Base-by-base conservation (phyloP, 2,329 filamentous ascomycete genomes). In the Aschersonia sp. region DNA sequence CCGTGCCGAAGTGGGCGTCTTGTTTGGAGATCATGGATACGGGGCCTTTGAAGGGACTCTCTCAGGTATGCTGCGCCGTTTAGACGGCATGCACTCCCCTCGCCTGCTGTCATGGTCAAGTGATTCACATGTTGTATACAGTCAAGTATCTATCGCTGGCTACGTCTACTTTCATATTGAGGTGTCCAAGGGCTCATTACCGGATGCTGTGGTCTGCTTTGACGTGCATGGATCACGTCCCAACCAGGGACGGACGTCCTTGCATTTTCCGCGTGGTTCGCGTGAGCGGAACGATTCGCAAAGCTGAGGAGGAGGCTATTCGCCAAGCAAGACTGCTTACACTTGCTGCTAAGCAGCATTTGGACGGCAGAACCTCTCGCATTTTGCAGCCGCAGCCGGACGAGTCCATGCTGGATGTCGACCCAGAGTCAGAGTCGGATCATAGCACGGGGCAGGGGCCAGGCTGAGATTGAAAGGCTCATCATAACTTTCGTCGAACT, bases 151-250 rank as follows among this genome's bases (percentile, higher is more conserved):
- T 94, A 46, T 95, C 89, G 1, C 73, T 81, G 3, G 85, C 89
- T n/a, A 98, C 92, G 0, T 94, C 87, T 5, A 98, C 91, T 1
- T 88, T 91, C 48, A 98, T 98, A 51, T 72, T 98, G 40, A 80
- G 85, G 52, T 87, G 89, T 53, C 80, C 86, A 3, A 81, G 92
- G 49, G 80, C 82, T 12, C 82, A 94, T 54, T 94, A 89, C 62
- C 78, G 87, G 44, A 76, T 96, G 52, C 82, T 95, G 4, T 98
- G 92, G 92, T 82, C 89, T 0, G 86, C 89, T 1, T 69, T 98
- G 47, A 86, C 87, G 0, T 85, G 89, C 55, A 84, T 92, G 71
- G 81, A 81, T 29, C 73, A 67, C 12, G 68, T 96, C 0, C 87
- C 79, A 5, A 64, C 75, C 2, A 73, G 66, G 50, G 73, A 70